Percentiles rank a stretch among this genome's conserved stretches.
phyloP scores from a whole-genome alignment of 2,329 filamentous ascomycete genomes.

The Neurospora crassa region DNA sequence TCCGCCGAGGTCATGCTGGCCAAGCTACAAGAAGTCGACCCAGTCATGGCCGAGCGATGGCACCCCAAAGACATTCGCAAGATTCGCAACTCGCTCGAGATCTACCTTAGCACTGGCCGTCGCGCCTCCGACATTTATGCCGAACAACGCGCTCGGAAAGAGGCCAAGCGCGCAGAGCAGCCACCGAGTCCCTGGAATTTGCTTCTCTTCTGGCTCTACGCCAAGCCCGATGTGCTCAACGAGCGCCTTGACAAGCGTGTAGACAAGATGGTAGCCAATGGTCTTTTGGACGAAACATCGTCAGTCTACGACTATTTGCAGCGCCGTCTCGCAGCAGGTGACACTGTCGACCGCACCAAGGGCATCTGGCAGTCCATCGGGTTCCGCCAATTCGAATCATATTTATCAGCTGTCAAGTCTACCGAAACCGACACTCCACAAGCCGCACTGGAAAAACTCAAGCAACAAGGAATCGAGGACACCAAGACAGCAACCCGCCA shows the following conservation, averaged over 20 bases:
- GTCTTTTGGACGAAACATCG: constrained; percentile 39
- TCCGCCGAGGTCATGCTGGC: constrained; percentile 62
- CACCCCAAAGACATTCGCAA: constrained; percentile 89
- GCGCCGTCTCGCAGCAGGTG: constrained; percentile 31
- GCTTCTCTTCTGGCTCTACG: constrained; percentile 81
- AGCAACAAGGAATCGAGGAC: constrained; percentile 53
- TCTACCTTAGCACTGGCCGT: constrained; percentile 73
- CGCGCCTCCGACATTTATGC: constrained; percentile 80
- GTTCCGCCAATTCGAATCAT: constrained; percentile 81
- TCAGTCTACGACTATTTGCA: constrained; percentile 34
- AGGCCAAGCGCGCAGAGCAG: constrained; percentile 15
- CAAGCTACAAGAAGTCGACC: constrained; percentile 72
- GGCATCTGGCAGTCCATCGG: constrained; percentile 98
- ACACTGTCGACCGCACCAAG: constrained; percentile 57
- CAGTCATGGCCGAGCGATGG: constrained; percentile 82
- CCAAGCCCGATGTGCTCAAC: constrained; percentile 58
- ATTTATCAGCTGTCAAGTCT: constrained; percentile 40
- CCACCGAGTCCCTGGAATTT: constrained; percentile 38
- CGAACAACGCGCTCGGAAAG: constrained; percentile 49
- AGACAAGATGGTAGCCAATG: constrained; percentile 65
- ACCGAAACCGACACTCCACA: constrained; percentile 33
- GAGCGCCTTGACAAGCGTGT: constrained; percentile 67
- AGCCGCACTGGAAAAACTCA: constrained; percentile 31
- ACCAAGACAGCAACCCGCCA: constrained; percentile 78
- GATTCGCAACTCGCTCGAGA: constrained; percentile 81